A percentile compares a stretch with the other conserved stretches of the same genome.
phyloP scores from a whole-genome alignment of 2,329 filamentous ascomycete species.

The Penicillium hordei region DNA sequence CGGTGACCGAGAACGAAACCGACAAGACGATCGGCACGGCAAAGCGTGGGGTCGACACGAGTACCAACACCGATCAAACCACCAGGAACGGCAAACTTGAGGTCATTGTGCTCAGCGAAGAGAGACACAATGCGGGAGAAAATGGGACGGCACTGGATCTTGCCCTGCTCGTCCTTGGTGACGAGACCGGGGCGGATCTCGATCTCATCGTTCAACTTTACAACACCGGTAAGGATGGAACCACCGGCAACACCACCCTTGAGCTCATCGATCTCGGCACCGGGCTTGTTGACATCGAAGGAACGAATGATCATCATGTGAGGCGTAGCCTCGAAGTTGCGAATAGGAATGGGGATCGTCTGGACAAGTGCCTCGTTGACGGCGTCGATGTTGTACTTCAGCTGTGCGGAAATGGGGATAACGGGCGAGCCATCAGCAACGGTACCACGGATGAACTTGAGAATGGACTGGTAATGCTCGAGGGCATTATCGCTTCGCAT shows the following conservation, averaged over 20 bases:
- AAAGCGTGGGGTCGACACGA: conserved; percentile 93
- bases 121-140: conserved; percentile 92
- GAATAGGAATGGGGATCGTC: conserved; percentile 85
- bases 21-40: conserved; percentile 97
- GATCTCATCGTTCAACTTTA: conserved; percentile 97
- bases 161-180: conserved; percentile 87
- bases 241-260: conserved; percentile 99
- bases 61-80: conserved; percentile 98
- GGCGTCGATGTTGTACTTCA: conserved; percentile 99
- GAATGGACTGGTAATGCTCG: conserved; percentile 93
- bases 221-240: conserved; percentile 90
- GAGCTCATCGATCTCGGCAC: conserved; percentile 95
- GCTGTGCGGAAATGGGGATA: conserved; percentile 93
- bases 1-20: conserved; percentile 96
- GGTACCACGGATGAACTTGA: conserved; percentile 97
- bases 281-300: conserved; percentile 99
- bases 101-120: conserved; percentile 96
- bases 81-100: conserved; percentile 97
- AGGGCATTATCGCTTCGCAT: conserved; percentile 95
- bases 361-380: conserved; percentile 95
- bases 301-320: conserved; percentile 99
- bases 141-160: conserved; percentile 95
- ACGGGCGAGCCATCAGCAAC: conserved; percentile 93
- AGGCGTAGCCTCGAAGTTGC: conserved; percentile 88
- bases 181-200: conserved; percentile 99